Conservation (phyloP, 768 basidiomycete species). For the Mycena sanguinolenta region DNA sequence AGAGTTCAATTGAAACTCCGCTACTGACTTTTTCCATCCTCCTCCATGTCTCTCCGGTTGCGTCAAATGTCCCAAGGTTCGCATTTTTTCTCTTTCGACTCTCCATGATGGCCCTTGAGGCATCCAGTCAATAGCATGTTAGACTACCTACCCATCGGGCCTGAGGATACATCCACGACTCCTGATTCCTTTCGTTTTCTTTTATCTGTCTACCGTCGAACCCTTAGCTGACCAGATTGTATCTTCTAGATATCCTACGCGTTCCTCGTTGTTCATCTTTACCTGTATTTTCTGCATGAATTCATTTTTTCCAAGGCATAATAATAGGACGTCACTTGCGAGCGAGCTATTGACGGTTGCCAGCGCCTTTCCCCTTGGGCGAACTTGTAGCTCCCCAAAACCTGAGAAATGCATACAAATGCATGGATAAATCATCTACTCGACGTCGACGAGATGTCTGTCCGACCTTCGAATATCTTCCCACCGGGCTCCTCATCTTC, state of each 20-base stretch:
- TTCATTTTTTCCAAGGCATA: too few species aligned
- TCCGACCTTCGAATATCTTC: too few species aligned
- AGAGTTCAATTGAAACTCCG: constrained; percentile 6
- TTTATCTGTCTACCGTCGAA: neutral
- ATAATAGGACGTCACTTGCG: too few species aligned
- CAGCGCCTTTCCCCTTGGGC: too few species aligned
- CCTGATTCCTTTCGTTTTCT: constrained; percentile 30
- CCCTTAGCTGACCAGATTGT: neutral
- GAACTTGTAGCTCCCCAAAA: too few species aligned
- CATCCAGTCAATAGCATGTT: constrained; percentile 47
- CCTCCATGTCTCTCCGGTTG: neutral
- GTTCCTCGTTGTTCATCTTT: neutral
- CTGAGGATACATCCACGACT: constrained; percentile 41
- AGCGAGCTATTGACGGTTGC: too few species aligned
- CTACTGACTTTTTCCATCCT: neutral
- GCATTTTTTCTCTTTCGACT: neutral
- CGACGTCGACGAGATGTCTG: too few species aligned
- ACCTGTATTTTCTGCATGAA: too few species aligned
- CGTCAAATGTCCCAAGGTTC: constrained; percentile 16
- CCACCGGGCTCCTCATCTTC: too few species aligned
- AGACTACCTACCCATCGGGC: constrained; percentile 47
- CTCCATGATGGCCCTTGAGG: constrained; percentile 34
- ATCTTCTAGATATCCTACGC: neutral
- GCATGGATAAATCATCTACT: too few species aligned
- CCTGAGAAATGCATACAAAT: too few species aligned